Evolutionary conservation across 164 flowering plant genomes (phyloP), one percentile per base, ranked within the genome.

Genomic region (Nymphaea colorata): DNA sequence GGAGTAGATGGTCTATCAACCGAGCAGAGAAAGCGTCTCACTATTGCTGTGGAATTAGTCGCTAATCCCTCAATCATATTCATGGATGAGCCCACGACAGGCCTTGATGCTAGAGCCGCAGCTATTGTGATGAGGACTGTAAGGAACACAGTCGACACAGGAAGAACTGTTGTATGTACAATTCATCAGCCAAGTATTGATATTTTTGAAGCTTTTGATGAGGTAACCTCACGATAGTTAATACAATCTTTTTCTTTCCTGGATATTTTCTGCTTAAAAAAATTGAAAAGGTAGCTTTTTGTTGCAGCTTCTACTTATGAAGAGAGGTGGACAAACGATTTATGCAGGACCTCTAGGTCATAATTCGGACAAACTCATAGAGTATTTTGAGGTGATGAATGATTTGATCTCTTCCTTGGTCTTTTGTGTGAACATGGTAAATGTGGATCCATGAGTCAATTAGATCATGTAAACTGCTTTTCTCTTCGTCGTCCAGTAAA

Each of bases 51-150:
- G 43, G 98, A 94, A 71, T 93, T 94, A 41, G 99, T 94, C 59
- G 99, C 99, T 2, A 94, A 94, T 73, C 99, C 99, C 41, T 91
- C 99, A 5, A 91, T 94, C 74, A 88, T 91, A 60, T 94, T 94
- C 82, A 91, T 91, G 98, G 98, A 94, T 70, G 98, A 94, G 70
- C 98, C 98, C 45, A 94, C 99, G 41, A 90, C 99, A 1, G 99
- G 99, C 41, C 91, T 94, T 44, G 99, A 94, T 79, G 99, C 99
- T 11, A 78, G 99, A 71, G 98, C 99, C 8, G 98, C 99, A 42
- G 99, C 98, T 18, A 94, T 94, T 72, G 99, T 91, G 10, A 94
- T 94, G 98, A 83, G 96, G 68, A 80, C 98, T 8, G 98, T 94
- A 42, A 82, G 99, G 59, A 94, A 90, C 84, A 94, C 99, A 0